Base-by-base conservation (phyloP, 805 yeast genomes). In the Schizosaccharomyces octosporus region DNA sequence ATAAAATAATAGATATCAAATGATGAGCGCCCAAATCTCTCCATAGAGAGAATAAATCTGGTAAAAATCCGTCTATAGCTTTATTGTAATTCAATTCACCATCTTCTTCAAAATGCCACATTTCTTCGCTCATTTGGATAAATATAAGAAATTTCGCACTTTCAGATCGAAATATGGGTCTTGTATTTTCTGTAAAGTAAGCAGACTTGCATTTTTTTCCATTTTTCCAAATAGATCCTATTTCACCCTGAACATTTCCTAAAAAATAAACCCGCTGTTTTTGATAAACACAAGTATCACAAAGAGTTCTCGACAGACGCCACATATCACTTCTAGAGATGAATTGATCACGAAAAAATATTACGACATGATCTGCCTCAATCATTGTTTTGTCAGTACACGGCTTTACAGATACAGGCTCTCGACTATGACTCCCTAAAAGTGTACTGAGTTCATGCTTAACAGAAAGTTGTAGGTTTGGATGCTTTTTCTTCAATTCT, bases 51-150 rank as follows among this genome's bases (percentile, higher is more conserved):
- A 93, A 87, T 45, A 90, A 83, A 63, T 83, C 84, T 0, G 99
- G 99, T 62, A 93, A 82, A 60, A 90, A 75, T n/a, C 94, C 85
- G 69, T 90, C 89, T 58, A 93, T 87, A 66, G 93, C 80, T 71
- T 88, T 87, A 70, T 89, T 90, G 70, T 90, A 90, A 79, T 87
- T 80, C 61, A 89, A 85, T 68, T 90, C 97, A 1, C 98, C 98
- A 65, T 85, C 85, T 68, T 89, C 96, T 71, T 93, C 97, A 71
- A 93, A 93, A 70, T 88, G 87, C 94, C 97, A 93, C 97, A 93
- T 93, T 68, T 93, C 99, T 48, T 84, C 79, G 0, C 97, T 85
- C 64, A 89, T 81, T 69, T 93, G 98, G 60, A 93, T 81, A 64
- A 93, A 75, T 60, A 89, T 85, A 17, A 87, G 79, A 62, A 90